Evolutionary conservation across 306 rosid genomes (phyloP), one percentile per base, ranked within the genome.

Genomic region (Sesbania bispinosa): DNA sequence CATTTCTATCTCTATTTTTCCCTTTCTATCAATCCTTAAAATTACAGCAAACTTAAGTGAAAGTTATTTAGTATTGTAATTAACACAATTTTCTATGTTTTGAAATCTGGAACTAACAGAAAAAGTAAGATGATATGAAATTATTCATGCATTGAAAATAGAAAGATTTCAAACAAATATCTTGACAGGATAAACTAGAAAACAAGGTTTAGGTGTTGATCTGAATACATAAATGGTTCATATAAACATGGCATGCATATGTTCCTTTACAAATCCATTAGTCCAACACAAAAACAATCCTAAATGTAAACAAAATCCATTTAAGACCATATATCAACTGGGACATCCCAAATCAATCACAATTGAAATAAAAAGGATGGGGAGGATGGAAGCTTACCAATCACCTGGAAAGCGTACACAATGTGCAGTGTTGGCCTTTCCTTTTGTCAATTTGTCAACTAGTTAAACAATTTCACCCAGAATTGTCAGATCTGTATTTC

Each of bases 371-470:
- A 48, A 38, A 79, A 20, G 3, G 54, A 52, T 38, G 14, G 65
- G 33, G 13, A 30, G 71, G 46, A 5, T 51, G 50, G 59, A 6
- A 57, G 61, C 92, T 78, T 86, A 91, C 97, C 96, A 88, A 74
- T 90, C 96, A 61, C 94, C 96, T 7, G 92, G 97, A 85, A 90
- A 94, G 63, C 96, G 97, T 47, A 94, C 89, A 82, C 98, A 90
- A 63, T 89, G 98, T 26, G 96, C 97, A 53, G 96, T 94, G 30
- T 90, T 94, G 62, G 92, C 84, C 89, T 94, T 94, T 86, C 98
- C 97, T 79, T 86, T 90, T 77, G 90, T 81, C 81, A 89, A 41
- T 83, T 90, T 94, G 81, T 90, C 98, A 81, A 94, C 98, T 89
- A 63, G 55, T 26, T 38, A 63, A 76, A 60, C 15, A 74, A 79